Evolutionary conservation across 306 rosid genomes (phyloP).

Genomic region (Mucuna pruriens): DNA sequence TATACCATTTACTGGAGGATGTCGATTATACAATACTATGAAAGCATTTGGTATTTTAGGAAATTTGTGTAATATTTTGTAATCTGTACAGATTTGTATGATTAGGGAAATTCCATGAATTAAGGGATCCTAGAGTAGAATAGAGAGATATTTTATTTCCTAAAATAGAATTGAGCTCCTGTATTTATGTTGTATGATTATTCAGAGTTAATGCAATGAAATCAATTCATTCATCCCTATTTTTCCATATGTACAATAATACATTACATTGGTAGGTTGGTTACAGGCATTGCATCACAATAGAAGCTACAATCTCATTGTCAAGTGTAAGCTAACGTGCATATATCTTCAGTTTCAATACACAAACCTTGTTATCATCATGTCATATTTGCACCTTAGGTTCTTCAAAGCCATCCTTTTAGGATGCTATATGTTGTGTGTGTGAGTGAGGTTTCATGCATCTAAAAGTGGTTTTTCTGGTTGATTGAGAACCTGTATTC

Average conservation of each 20-base stretch:
- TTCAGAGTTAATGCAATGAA: not conserved
- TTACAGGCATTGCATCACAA: not conserved
- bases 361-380: not conserved
- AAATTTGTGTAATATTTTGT: not conserved
- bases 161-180: not conserved
- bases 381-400: not conserved
- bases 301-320: not conserved
- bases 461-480: conserved; percentile 18
- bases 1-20: not conserved
- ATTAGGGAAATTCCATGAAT: not conserved
- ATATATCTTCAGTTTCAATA: not conserved
- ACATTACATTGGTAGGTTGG: not conserved
- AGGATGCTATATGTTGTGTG: not conserved
- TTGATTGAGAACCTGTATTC: not conserved
- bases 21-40: not conserved
- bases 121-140: not conserved
- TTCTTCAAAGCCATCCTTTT: not conserved
- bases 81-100: not conserved
- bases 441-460: not conserved
- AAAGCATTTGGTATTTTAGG: no score
- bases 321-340: not conserved
- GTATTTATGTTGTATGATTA: not conserved
- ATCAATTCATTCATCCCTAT: not conserved
- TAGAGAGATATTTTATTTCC: not conserved
- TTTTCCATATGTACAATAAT: not conserved